These are phyloP conservation scores for Stramenopiles sp. DNA, from an alignment of 352 stramenopile species.

Conservation along the genomic window DNA sequence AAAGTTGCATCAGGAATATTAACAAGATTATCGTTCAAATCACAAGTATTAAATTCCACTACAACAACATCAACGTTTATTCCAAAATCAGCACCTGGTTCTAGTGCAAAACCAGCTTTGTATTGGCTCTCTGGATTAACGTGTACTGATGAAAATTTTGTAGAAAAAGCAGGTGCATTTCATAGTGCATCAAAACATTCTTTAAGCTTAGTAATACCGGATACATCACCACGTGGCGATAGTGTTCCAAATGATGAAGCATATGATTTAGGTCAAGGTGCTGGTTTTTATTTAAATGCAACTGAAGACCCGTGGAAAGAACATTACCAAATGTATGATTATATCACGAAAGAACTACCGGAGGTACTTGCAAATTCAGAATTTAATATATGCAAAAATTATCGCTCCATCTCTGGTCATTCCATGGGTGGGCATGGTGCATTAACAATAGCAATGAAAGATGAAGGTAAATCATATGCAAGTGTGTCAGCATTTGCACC, in stretches of 20 bases:
- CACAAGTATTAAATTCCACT: too few species aligned
- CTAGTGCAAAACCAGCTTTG: too few species aligned
- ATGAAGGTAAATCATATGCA: constrained; percentile 56
- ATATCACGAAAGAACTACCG: constrained; percentile 83
- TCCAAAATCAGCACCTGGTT: too few species aligned
- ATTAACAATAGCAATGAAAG: constrained; percentile 74
- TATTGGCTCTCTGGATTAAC: constrained; percentile 89
- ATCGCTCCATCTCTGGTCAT: constrained; percentile 80
- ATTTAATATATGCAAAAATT: constrained; percentile 42
- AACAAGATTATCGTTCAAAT: too few species aligned
- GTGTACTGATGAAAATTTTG: constrained; percentile 82
- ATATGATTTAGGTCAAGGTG: constrained; percentile 86
- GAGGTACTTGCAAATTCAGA: constrained; percentile 62
- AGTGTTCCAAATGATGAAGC: constrained; percentile 65
- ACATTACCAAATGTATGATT: constrained; percentile 93
- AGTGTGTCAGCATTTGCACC: constrained; percentile 84
- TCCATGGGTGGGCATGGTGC: constrained; percentile 90
- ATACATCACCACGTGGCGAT: constrained; percentile 78
- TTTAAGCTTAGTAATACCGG: constrained; percentile 78
- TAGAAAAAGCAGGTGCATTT: constrained; percentile 79
- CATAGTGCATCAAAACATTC: constrained; percentile 56
- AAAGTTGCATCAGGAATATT: too few species aligned
- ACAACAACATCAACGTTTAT: too few species aligned
- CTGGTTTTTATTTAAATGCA: constrained; percentile 91
- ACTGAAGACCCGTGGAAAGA: constrained; percentile 66